These are phyloP conservation scores for Angomonas deanei DNA, from an alignment of 208 protist genomes.

Conservation along the genomic window DNA sequence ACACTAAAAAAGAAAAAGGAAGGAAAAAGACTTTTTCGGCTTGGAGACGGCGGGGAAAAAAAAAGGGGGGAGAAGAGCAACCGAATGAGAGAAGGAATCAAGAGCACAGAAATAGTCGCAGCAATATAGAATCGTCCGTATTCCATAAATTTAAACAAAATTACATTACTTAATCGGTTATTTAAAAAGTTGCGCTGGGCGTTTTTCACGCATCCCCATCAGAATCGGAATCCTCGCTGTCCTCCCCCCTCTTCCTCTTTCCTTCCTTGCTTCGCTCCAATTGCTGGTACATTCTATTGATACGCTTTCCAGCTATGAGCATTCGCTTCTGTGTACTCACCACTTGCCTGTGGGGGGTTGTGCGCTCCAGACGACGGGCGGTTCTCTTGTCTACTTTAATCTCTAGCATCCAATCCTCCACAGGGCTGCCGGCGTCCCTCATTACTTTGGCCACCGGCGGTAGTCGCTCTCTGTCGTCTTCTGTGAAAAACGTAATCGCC, in stretches of 20 bases:
- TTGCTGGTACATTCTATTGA: conserved; percentile 60
- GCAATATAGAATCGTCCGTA: not conserved
- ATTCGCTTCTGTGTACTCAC: conserved; percentile 85
- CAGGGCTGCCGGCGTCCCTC: conserved; percentile 85
- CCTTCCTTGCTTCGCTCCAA: conserved; percentile 46
- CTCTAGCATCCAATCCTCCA: conserved; percentile 94
- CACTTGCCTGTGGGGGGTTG: conserved; percentile 79
- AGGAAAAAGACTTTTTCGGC: not conserved
- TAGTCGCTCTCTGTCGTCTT: conserved; percentile 91
- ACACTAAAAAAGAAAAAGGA: not conserved
- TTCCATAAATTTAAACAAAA: not conserved
- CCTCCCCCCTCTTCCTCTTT: conserved; percentile 9
- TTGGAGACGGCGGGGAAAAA: not conserved
- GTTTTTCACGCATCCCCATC: too few relatives aligned
- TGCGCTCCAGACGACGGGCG: conserved; percentile 50
- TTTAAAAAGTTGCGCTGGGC: too few relatives aligned
- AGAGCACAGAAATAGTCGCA: not conserved
- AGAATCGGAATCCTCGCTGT: not conserved
- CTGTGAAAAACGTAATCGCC: conserved; percentile 97
- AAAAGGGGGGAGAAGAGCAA: not conserved
- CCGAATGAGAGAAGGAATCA: not conserved
- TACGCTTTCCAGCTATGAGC: conserved; percentile 68
- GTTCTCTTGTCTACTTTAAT: conserved; percentile 69
- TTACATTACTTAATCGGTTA: too few relatives aligned
- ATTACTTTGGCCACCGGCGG: conserved; percentile 89